Conservation (phyloP, 2,329 filamentous ascomycete species). For the Nemania sp. region DNA sequence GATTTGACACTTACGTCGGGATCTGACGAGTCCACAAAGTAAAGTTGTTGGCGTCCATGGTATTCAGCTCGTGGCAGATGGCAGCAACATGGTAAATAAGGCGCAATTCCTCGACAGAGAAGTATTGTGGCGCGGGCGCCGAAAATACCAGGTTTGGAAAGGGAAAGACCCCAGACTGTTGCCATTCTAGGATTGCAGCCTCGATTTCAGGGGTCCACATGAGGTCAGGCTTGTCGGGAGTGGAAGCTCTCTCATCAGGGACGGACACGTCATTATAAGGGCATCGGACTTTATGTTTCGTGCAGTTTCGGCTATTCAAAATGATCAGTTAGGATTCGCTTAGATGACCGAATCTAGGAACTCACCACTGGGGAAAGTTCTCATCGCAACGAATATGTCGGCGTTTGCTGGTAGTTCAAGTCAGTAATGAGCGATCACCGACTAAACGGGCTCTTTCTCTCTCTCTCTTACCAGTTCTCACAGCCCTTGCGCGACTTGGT, state of each 20-base stretch:
- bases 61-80: constrained; percentile 80
- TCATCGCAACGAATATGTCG: constrained; percentile 98
- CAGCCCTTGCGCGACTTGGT: constrained; percentile 99
- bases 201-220: constrained; percentile 89
- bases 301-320: constrained; percentile 84
- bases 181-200: constrained; percentile 79
- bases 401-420: constrained; percentile 65
- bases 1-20: constrained; percentile 70
- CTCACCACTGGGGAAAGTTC: constrained; percentile 94
- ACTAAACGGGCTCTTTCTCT: constrained; percentile 29
- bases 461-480: constrained; percentile 73
- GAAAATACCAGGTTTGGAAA: constrained; percentile 83
- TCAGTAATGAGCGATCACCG: constrained; percentile 21
- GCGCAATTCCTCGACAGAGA: constrained; percentile 78
- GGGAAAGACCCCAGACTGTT: constrained; percentile 80
- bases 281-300: constrained; percentile 97
- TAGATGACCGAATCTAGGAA: constrained; percentile 33
- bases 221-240: constrained; percentile 69
- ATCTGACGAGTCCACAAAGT: constrained; percentile 93
- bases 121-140: constrained; percentile 71
- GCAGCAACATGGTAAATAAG: constrained; percentile 89
- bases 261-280: constrained; percentile 91
- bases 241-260: constrained; percentile 64
- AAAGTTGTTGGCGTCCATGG: constrained; percentile 77
- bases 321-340: constrained; percentile 16